Percentiles rank a stretch among this genome's conserved stretches.
phyloP scores from a whole-genome alignment of 306 rosid genomes.

The Echinosophora koreensis region DNA sequence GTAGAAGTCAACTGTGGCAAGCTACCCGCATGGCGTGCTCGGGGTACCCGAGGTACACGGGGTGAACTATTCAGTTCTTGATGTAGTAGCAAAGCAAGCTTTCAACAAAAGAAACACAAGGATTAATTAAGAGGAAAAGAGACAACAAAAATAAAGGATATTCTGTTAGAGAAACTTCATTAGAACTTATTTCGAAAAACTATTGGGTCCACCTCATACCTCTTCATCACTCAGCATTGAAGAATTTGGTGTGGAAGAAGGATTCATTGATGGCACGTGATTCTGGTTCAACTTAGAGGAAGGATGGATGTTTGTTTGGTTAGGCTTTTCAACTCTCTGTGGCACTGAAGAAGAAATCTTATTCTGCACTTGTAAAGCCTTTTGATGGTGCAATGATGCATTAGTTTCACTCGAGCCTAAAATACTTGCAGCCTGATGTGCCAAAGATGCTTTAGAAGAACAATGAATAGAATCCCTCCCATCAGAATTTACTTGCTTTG shows the following conservation, averaged over 20 bases:
- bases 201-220: conserved; percentile 59
- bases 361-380: conserved; percentile 63
- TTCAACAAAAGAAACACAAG: conserved; percentile 35
- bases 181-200: conserved; percentile 21
- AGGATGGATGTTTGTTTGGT: conserved; percentile 63
- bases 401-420: conserved; percentile 60
- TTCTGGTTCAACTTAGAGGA: conserved; percentile 79
- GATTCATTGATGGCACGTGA: conserved; percentile 60
- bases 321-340: conserved; percentile 76
- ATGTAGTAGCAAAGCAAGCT: conserved; percentile 93
- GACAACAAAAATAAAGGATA: conserved; percentile 17
- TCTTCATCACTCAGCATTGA: conserved; percentile 92
- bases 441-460: conserved; percentile 62
- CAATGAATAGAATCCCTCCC: conserved; percentile 60
- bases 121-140: conserved; percentile 33
- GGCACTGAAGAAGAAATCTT: conserved; percentile 67
- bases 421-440: conserved; percentile 54
- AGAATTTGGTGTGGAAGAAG: conserved; percentile 69
- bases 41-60: conserved; percentile 98
- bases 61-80: conserved; percentile 98
- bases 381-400: conserved; percentile 62
- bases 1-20: conserved; percentile 85
- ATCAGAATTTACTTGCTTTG: conserved; percentile 65
- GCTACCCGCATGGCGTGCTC: conserved; percentile 82
- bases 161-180: conserved; percentile 1